Conservation (phyloP, 352 stramenopile genomes). For the Phytophthora uliginosa region DNA sequence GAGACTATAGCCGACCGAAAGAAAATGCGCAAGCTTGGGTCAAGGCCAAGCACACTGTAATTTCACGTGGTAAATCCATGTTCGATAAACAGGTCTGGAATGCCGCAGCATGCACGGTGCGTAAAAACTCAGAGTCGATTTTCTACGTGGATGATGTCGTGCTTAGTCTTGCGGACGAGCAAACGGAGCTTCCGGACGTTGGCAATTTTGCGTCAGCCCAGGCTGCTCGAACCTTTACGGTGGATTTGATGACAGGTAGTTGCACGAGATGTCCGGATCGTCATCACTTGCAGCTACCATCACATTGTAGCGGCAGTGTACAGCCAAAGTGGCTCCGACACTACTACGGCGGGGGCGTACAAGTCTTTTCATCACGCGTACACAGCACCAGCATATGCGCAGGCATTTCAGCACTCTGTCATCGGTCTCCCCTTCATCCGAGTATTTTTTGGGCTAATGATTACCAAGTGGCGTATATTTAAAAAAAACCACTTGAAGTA, state of each 20-base stretch:
- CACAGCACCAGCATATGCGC: background rate
- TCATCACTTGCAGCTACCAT: background rate
- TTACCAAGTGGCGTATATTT: too few relatives aligned
- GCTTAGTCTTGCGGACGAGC: background rate
- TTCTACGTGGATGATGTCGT: conserved; percentile 1
- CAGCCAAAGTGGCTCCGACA: background rate
- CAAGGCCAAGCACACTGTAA: conserved; percentile 6
- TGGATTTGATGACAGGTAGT: background rate
- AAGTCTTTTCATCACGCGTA: background rate
- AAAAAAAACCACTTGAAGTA: too few relatives aligned
- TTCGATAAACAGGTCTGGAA: conserved; percentile 7
- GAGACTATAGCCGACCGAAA: background rate
- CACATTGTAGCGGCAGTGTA: background rate
- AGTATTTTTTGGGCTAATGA: too few relatives aligned
- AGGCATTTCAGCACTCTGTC: background rate
- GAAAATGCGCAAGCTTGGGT: background rate
- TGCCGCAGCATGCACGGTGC: conserved; percentile 4
- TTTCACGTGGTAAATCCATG: background rate
- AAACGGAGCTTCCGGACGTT: background rate
- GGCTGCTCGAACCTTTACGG: background rate
- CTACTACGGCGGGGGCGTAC: background rate
- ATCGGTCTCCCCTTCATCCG: background rate
- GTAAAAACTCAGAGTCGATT: background rate
- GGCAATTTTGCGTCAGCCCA: background rate
- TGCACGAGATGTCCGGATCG: background rate